Evolutionary conservation across 139 green algal genomes (phyloP), one percentile per base, ranked within the genome.

Genomic region (Chlorella sp.): DNA sequence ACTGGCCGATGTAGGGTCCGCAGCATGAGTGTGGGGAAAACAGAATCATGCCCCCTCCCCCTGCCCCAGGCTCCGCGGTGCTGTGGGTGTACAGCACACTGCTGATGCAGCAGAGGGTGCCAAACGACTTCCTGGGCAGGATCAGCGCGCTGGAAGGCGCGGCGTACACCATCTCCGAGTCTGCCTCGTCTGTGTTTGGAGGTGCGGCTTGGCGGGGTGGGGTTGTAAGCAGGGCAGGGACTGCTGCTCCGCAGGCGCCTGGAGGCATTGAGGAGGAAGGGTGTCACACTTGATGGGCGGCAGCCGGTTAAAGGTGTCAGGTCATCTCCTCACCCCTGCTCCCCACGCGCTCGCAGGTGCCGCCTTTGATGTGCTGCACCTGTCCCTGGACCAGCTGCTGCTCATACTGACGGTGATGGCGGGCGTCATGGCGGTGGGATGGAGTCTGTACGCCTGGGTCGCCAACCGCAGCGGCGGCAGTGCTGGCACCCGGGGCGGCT

Each of bases 1-100:
- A n/a, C n/a, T n/a, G n/a, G n/a, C n/a, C n/a, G n/a, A n/a, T n/a
- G n/a, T n/a, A n/a, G n/a, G n/a, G n/a, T n/a, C n/a, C n/a, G n/a
- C n/a, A n/a, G n/a, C n/a, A n/a, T n/a, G n/a, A n/a, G n/a, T n/a
- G n/a, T n/a, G n/a, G n/a, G n/a, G n/a, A n/a, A n/a, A n/a, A n/a
- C n/a, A n/a, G n/a, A n/a, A n/a, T n/a, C n/a, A n/a, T n/a, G n/a
- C n/a, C n/a, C n/a, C 38, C 60, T 3, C 3, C 28, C 18, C 62
- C 47, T 28, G 39, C 26, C 20, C n/a, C 78, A 81, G 84, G 84
- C 76, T 80, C 60, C 57, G 84, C 87, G 25, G 34, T 34, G 17
- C 34, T 93, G 38, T 93, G 89, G 90, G 74, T 93, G 9, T 91
- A 91, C 57, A 86, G 67, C 47, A 89, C 88, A 4, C 73, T 93